These are phyloP conservation scores for Beauveria varroae DNA, from an alignment of 2,329 filamentous ascomycete genomes.

Conservation along the genomic window DNA sequence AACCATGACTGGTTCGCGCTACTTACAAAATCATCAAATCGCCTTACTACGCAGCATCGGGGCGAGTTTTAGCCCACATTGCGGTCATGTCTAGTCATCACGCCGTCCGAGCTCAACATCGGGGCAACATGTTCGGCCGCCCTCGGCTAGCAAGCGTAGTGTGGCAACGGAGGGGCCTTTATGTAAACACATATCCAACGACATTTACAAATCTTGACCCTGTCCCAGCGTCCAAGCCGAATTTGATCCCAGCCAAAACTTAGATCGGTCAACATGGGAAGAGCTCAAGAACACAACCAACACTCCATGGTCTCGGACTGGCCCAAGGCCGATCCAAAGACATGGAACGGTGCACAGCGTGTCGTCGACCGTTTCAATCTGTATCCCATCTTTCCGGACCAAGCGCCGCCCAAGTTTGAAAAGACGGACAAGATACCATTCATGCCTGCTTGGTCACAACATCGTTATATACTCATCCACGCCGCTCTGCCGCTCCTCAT, in stretches of 20 bases:
- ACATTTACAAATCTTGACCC: not conserved
- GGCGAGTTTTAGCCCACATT: no score
- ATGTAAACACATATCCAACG: not conserved
- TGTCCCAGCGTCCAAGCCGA: no score
- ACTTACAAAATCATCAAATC: no score
- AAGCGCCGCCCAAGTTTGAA: slow-evolving; percentile 20
- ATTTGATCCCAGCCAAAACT: not conserved
- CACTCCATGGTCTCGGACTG: slow-evolving; percentile 19
- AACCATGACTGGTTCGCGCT: no score
- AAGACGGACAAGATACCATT: slow-evolving; percentile 26
- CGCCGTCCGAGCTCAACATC: not conserved
- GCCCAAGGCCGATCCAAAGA: slow-evolving; percentile 11
- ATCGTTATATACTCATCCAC: slow-evolving; percentile 25
- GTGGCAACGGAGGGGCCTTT: slow-evolving; percentile 32
- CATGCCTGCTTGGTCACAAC: slow-evolving; percentile 20
- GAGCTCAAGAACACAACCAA: slow-evolving; percentile 4
- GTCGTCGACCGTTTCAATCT: slow-evolving; percentile 13
- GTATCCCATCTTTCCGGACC: slow-evolving; percentile 14
- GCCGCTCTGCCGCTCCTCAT: slow-evolving; percentile 20
- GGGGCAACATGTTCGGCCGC: not conserved
- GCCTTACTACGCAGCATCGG: no score
- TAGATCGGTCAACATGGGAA: not conserved
- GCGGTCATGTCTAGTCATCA: not conserved
- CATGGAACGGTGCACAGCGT: slow-evolving; percentile 16
- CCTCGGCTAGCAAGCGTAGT: not conserved